Evolutionary conservation across 2,329 filamentous ascomycete genomes (phyloP).

Genomic region (Metarhizium robertsii): DNA sequence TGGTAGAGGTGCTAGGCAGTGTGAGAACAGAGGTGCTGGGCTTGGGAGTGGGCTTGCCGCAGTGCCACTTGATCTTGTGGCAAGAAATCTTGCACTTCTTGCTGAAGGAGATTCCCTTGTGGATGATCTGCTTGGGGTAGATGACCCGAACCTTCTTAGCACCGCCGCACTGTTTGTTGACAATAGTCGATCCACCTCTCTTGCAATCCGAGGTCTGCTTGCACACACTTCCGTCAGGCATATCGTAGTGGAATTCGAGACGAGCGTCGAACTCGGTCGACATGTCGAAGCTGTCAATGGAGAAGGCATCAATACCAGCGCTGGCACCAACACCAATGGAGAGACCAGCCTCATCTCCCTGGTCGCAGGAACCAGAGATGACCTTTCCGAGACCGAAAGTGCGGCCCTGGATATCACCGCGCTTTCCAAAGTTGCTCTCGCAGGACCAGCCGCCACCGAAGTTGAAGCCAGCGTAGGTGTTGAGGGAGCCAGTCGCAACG

Average conservation of each 20-base stretch:
- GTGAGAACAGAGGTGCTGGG: background rate
- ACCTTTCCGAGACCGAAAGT: constrained; percentile 41
- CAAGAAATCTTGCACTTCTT: constrained; percentile 52
- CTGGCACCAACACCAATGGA: constrained; percentile 45
- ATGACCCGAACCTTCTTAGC: constrained; percentile 71
- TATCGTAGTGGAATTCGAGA: constrained; percentile 77
- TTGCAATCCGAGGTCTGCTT: constrained; percentile 66
- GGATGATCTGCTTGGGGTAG: constrained; percentile 49
- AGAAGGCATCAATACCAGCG: constrained; percentile 46
- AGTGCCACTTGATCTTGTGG: constrained; percentile 51
- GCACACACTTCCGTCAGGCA: constrained; percentile 75
- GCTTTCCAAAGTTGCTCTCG: constrained; percentile 47
- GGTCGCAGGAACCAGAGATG: constrained; percentile 46
- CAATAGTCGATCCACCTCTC: constrained; percentile 56
- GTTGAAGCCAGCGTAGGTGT: constrained; percentile 59
- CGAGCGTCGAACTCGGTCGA: constrained; percentile 66
- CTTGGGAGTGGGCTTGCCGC: constrained; percentile 28
- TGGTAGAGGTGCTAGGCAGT: background rate
- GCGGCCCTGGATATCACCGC: constrained; percentile 44
- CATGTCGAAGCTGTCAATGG: constrained; percentile 65
- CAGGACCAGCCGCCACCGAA: constrained; percentile 66
- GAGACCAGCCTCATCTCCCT: constrained; percentile 38
- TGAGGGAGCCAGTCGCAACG: constrained; percentile 52
- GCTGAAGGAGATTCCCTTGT: constrained; percentile 26
- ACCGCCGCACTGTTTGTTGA: constrained; percentile 88